Base-by-base conservation (phyloP, 2,329 filamentous ascomycete genomes). In the Alternaria ethzedia region DNA sequence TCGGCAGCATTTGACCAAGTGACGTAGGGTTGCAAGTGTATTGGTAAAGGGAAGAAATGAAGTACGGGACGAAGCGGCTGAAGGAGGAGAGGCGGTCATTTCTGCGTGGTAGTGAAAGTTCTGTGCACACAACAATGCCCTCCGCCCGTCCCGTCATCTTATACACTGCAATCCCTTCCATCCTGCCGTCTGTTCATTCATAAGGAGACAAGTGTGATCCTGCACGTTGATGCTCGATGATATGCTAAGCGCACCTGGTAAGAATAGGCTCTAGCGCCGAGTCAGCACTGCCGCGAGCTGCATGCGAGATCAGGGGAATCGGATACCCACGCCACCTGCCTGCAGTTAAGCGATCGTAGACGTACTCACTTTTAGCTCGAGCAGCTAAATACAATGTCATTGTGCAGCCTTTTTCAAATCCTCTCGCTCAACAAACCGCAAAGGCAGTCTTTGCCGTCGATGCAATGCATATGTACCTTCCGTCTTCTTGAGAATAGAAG, bases 221-320 rank as follows among this genome's bases (percentile, higher is more conserved):
- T 52, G 49, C 20, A 41, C 20, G 49, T 52, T 52, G 28, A 52
- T 52, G 30, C 32, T 51, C 20, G 49, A 52, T 36, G n/a, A 59
- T 52, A 13, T 50, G 26, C 54, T 52, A 52, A 59, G 49, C 43
- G 28, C 15, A 49, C 30, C 28, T 59, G 36, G 45, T 59, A 20
- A 28, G 12, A n/a, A 59, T 45, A 45, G 25, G 47, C 49, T 50
- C 43, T 59, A 59, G 7, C 41, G 13, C 36, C 36, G 30, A 54
- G 59, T 58, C 54, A 58, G 59, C 55, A 52, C 55, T 52, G 49
- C 54, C 26, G 49, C 17, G 41, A 46, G 17, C 47, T 52, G 49
- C 21, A 51, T 41, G 21, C 43, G 15, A 41, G 11, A 32, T 47
- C 44, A n/a, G 47, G 57, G 50, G 43, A 59, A 36, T 43, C 13